Evolutionary conservation across 129 eudicot species (phyloP).

Genomic region (Kitagawia praeruptora): DNA sequence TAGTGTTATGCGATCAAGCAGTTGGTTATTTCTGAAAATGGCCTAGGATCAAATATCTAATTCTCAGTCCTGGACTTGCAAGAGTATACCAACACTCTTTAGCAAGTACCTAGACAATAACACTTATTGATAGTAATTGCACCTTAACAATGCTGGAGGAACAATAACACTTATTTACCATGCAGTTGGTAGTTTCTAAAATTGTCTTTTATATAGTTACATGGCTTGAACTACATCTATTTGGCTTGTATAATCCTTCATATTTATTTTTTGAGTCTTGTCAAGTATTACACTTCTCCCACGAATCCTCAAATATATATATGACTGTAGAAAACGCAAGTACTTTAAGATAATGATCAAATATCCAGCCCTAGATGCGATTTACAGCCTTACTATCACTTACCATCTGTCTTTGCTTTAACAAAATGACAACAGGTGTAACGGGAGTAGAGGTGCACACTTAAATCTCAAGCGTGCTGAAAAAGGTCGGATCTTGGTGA

Average conservation of each 20-base stretch:
- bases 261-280: too few species aligned
- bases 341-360: not conserved
- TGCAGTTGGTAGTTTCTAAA: too few species aligned
- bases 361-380: not conserved
- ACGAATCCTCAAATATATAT: not conserved
- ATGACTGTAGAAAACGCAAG: not conserved
- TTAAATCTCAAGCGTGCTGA: conserved; percentile 95
- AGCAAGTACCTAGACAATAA: too few species aligned
- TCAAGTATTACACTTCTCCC: not conserved
- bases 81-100: too few species aligned
- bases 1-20: not conserved
- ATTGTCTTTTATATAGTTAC: not conserved
- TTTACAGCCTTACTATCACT: not conserved
- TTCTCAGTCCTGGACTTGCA: not conserved
- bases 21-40: not conserved
- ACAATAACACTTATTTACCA: too few species aligned
- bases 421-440: conserved; percentile 92
- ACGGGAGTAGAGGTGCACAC: conserved; percentile 96
- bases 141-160: too few species aligned
- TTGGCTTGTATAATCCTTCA: not conserved
- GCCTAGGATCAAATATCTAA: not conserved
- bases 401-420: conserved; percentile 3
- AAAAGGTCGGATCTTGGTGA: conserved; percentile 81
- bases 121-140: too few species aligned
- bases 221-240: not conserved